Evolutionary conservation across 2,329 filamentous ascomycete genomes (phyloP), one percentile per base, ranked within the genome.

Genomic region (Curvularia lunata): DNA sequence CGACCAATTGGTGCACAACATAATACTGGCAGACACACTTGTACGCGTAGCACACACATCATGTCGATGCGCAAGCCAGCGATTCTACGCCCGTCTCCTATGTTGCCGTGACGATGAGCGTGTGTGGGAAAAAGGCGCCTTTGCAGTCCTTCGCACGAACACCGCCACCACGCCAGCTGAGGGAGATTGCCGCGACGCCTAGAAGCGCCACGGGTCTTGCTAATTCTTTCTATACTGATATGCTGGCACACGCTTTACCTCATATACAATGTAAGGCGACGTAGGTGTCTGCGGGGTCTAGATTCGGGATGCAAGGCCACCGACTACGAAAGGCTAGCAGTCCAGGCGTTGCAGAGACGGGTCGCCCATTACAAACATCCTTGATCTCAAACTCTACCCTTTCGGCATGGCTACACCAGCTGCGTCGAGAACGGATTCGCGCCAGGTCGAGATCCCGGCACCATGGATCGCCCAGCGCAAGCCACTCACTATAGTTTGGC

Each of bases 381-480:
- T 28, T 13, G 48, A 40, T 52, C 30, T 30, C 41, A 32, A 52
- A 47, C 48, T 19, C 53, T 41, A 34, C 59, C 48, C 30, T 28
- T 56, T 61, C 41, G 52, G 49, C 34, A 30, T 54, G 50, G 23
- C 40, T 55, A 53, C 52, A 51, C 47, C 47, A 58, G 59, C 54
- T 62, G 46, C 45, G 48, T 54, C 51, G 32, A 49, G 34, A 38
- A 45, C 30, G 38, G 54, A 63, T 63, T 49, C 52, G 42, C 56
- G 65, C 52, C 43, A 62, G 64, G 53, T 64, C 55, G 58, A 48
- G 51, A 61, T 55, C 46, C 62, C 59, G 54, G 52, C 54, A 66
- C 58, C 50, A 57, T 60, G 52, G 60, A 51, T 40, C 48, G 58
- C 49, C 59, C 58, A 63, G 58, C 58, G 65, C 66, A 68, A 69